These are phyloP conservation scores for Bipolaris gigantea DNA, from an alignment of 2,329 filamentous ascomycete genomes.

Conservation along the genomic window DNA sequence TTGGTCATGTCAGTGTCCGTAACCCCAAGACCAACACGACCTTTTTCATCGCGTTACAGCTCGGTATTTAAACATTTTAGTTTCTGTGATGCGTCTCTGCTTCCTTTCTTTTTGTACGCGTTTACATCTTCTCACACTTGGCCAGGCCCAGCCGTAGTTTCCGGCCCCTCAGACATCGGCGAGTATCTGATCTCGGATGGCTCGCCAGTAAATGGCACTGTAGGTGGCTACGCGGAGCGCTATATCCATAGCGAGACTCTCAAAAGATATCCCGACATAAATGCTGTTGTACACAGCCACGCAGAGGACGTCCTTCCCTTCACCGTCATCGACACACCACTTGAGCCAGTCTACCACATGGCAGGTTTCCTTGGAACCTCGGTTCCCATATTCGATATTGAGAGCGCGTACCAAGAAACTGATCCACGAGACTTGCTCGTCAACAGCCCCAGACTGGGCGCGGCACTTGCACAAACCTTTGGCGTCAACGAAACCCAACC, in stretches of 20 bases:
- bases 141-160: constrained; percentile 3
- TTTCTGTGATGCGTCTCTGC: neutral
- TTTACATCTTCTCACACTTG: neutral
- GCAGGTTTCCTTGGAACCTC: constrained; percentile 36
- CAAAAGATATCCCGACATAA: constrained; percentile 48
- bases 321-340: constrained; percentile 1
- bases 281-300: constrained; percentile 51
- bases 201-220: constrained; percentile 33
- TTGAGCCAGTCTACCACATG: constrained; percentile 42
- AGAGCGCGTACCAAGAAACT: constrained; percentile 10
- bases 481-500: constrained; percentile 22
- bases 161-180: constrained; percentile 45
- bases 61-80: constrained; percentile 3
- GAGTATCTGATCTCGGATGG: constrained; percentile 49
- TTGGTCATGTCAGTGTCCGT: constrained; percentile 56
- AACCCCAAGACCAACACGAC: constrained; percentile 48
- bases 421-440: constrained; percentile 32
- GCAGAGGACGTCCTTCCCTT: constrained; percentile 49
- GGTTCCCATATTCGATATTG: constrained; percentile 34
- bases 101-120: neutral
- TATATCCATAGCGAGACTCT: constrained; percentile 52
- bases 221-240: constrained; percentile 46
- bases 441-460: constrained; percentile 23
- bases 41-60: constrained; percentile 46
- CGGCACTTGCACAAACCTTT: constrained; percentile 25